Percentiles rank a stretch among this genome's conserved stretches.
Evolutionary conservation across 176 grass and related monocot genomes (phyloP).

Genomic region (Zizania latifolia): DNA sequence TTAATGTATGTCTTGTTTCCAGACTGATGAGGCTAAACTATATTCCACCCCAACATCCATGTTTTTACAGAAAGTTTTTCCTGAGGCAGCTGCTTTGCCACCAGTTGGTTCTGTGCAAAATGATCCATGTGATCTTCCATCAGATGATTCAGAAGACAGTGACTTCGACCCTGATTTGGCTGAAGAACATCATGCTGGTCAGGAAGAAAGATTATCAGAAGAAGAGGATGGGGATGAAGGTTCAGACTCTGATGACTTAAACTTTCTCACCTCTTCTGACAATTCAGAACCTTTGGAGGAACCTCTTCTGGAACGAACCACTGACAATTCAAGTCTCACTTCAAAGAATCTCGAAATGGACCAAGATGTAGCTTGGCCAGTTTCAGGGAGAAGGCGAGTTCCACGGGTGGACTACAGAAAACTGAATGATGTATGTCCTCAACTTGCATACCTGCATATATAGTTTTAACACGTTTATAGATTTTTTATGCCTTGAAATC

Average conservation of each 20-base stretch:
- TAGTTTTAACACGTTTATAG: conserved; percentile 17
- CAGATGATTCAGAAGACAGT: conserved; percentile 82
- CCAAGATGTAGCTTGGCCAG: conserved; percentile 20
- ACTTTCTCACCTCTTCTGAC: conserved; percentile 58
- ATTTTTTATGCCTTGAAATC: neutral
- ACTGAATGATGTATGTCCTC: conserved; percentile 62
- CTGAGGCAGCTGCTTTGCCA: conserved; percentile 49
- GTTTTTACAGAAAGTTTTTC: conserved; percentile 82
- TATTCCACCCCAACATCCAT: conserved; percentile 1
- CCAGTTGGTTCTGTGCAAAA: conserved; percentile 37
- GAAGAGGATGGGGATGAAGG: conserved; percentile 44
- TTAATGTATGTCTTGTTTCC: neutral
- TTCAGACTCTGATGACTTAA: conserved; percentile 66
- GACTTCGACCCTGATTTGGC: conserved; percentile 52
- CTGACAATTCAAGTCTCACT: conserved; percentile 5
- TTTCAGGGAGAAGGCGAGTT: conserved; percentile 41
- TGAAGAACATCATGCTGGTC: conserved; percentile 32
- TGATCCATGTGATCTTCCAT: conserved; percentile 59
- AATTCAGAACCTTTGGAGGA: conserved; percentile 32
- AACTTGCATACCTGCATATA: neutral
- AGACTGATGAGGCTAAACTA: neutral
- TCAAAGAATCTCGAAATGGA: conserved; percentile 33
- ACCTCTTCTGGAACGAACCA: neutral
- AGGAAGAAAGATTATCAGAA: conserved; percentile 33
- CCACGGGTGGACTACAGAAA: conserved; percentile 74